Evolutionary conservation across 2,329 filamentous ascomycete species (phyloP), one percentile per base, ranked within the genome.

Genomic region (Colletotrichum lindemuthianum): DNA sequence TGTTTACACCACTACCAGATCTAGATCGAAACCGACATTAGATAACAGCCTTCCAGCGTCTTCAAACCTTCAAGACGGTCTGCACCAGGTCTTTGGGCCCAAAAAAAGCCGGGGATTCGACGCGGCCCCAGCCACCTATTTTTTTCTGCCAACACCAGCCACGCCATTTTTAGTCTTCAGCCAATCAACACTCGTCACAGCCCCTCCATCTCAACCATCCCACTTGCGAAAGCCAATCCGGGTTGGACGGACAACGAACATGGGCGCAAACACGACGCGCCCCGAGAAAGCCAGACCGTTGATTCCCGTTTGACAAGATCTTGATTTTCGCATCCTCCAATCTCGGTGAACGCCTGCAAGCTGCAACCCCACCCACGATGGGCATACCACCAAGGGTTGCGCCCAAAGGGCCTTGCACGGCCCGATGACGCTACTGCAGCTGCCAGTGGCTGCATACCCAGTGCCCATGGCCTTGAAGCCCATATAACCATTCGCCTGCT

Each of bases 381-480:
- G 44, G 40, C 16, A 45, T 15, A 33, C 54, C 41, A 43, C 10
- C 41, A 39, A 43, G 51, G 52, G 13, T 52, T 63, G 32, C 44
- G 34, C 59, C 50, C 51, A 56, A 52, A 51, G 50, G 24, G 58
- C 61, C 50, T 47, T 65, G 51, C 51, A 60, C 45, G 58, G 58
- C 59, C 59, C 48, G 63, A 66, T 64, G 63, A 66, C 60, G 59
- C 59, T 66, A 64, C 54, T 64, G 63, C 54, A 66, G n/a, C 51
- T 63, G 63, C 59, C 63, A 66, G 60, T 66, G 63, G 63, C 63
- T 66, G 63, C 59, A 65, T 32, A 12, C 32, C 12, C 34, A 15
- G 43, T 44, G 39, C 12, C 49, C 44, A 61, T 56, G 39, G 41
- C 43, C 44, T 45, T 48, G 39, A 44, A 33, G 36, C n/a, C 59